Evolutionary conservation across 495 filamentous ascomycete genomes (phyloP).

Genomic region (Aspergillus homomorphus): DNA sequence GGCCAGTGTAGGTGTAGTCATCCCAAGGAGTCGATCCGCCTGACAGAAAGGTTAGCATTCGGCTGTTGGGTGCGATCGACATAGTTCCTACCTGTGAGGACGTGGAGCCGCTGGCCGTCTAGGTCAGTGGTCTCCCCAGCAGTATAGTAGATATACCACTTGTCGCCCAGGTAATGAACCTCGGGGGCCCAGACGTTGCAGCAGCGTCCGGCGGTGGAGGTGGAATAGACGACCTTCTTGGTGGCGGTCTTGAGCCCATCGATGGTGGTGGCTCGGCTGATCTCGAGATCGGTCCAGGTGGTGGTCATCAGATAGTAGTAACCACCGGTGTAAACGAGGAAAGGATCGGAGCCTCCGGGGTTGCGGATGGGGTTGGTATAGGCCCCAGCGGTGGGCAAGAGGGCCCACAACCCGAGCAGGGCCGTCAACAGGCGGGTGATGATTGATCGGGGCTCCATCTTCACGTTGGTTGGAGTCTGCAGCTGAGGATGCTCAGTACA

Average conservation of each 20-base stretch:
- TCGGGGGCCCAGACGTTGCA: constrained; percentile 59
- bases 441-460: background rate
- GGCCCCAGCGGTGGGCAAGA: constrained; percentile 1
- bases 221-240: constrained; percentile 47
- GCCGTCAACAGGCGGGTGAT: background rate
- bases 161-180: constrained; percentile 44
- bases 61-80: background rate
- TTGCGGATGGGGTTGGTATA: constrained; percentile 34
- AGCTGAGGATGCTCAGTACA: background rate
- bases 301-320: constrained; percentile 53
- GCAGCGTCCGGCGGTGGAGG: constrained; percentile 34
- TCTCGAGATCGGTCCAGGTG: constrained; percentile 48
- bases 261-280: constrained; percentile 48
- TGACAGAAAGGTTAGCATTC: constrained; percentile 5
- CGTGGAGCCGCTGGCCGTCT: constrained; percentile 17
- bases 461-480: background rate
- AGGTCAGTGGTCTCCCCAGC: constrained; percentile 17
- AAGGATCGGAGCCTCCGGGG: constrained; percentile 39
- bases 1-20: constrained; percentile 17
- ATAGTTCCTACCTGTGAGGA: constrained; percentile 11
- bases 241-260: constrained; percentile 44
- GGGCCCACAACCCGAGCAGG: background rate
- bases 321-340: constrained; percentile 45
- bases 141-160: constrained; percentile 48
- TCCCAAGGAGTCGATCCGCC: constrained; percentile 48